Base-by-base conservation (phyloP, 768 basidiomycete genomes). In the Royoungia palumana region DNA sequence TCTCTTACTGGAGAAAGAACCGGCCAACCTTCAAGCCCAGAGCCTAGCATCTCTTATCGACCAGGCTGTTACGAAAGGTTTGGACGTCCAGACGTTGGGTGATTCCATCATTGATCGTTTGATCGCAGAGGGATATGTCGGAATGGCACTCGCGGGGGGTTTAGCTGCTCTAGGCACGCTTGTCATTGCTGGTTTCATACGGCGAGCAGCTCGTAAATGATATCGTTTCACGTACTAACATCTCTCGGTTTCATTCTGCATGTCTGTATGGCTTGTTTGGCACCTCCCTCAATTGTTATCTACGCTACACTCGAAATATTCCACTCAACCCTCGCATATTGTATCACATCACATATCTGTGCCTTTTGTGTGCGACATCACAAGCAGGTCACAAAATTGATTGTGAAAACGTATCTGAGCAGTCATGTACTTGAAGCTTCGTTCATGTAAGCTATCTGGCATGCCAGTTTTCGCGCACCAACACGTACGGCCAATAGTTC, bases 71-170 rank as follows among this genome's bases (percentile, higher is more conserved):
- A 76, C 89, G 43, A 82, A 81, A 73, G 93, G 93, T 90, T 56
- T 34, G 75, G 67, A 16, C 25, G 47, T 34, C 11, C 16, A 5
- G 13, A 22, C 45, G n/a, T n/a, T 27, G 22, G 14, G n/a, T 25
- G 20, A 28, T 24, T 20, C 11, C 4, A 38, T 10, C 16, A 38
- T 24, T 48, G 12, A 53, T 39, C 30, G 35, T 43, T 40, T 25
- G 24, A 42, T 41, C 30, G 6, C 66, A 94, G 95, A 99, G 69
- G 94, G 94, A n/a, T 97, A 97, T 67, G 90, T 97, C 42, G 96
- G 96, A 40, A 93, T 99, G 87, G 96, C 94, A 13, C 76, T 99
- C 36, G 91, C 85, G 17, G 94, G 94, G 43, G 92, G 94, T 46
- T 86, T 80, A 35, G 93, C 89, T 13, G 94, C 95, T 13, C 61